phyloP scores from a whole-genome alignment of 2,329 filamentous ascomycete genomes.

The Microcyclosporella mali region DNA sequence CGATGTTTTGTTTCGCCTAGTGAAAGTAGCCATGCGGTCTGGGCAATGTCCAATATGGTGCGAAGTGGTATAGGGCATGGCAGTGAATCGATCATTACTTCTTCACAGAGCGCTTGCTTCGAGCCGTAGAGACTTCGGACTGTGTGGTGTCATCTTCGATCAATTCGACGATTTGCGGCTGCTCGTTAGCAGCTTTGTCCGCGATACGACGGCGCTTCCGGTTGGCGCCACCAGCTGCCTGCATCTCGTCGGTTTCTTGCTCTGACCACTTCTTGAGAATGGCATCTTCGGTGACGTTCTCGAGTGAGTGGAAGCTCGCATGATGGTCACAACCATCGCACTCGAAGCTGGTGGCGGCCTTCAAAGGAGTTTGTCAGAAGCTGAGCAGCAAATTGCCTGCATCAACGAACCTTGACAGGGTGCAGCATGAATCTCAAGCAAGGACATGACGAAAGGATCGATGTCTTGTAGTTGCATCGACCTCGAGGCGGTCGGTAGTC shows the following conservation, averaged over 20 bases:
- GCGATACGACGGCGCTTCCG: conserved; percentile 24
- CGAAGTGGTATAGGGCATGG: too few relatives aligned
- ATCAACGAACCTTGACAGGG: conserved; percentile 44
- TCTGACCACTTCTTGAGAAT: conserved; percentile 43
- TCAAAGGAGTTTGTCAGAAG: background rate
- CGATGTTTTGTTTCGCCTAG: too few relatives aligned
- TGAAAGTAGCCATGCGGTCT: too few relatives aligned
- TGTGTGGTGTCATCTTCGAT: conserved; percentile 7
- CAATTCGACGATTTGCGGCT: conserved; percentile 14
- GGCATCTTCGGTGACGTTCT: conserved; percentile 46
- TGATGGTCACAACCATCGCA: conserved; percentile 53
- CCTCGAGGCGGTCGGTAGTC: conserved; percentile 47
- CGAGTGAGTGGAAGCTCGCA: conserved; percentile 49
- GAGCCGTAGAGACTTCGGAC: background rate
- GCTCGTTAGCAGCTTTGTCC: conserved; percentile 11
- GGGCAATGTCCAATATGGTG: too few relatives aligned
- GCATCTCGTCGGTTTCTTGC: conserved; percentile 18
- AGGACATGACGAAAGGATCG: conserved; percentile 44
- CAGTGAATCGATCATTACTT: too few relatives aligned
- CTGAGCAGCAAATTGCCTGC: background rate
- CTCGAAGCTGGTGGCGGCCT: conserved; percentile 47
- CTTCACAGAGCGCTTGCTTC: background rate
- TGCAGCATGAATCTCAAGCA: conserved; percentile 54
- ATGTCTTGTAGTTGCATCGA: conserved; percentile 45
- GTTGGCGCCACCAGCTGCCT: conserved; percentile 12